Evolutionary conservation across 2,329 filamentous ascomycete species (phyloP), one percentile per base, ranked within the genome.

Genomic region (Endothia cerciana): DNA sequence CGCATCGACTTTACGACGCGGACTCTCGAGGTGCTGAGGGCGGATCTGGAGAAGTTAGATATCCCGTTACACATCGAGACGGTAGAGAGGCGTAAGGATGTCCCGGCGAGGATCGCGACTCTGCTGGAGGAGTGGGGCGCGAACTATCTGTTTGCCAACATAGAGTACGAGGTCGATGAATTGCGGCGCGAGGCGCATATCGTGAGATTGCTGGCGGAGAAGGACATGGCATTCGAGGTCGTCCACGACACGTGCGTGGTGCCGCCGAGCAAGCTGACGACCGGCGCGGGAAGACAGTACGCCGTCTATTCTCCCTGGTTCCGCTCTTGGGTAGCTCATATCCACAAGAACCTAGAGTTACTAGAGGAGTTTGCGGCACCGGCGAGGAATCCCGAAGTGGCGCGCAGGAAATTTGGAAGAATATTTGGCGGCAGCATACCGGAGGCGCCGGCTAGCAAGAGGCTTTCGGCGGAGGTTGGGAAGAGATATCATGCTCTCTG

Each of bases 121-220:
- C 79, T 94, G 49, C 86, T 91, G 74, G 79, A 86, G 38, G 80
- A 87, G 68, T 97, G 92, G 93, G 86, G 86, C 0, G 90, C 87
- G 0, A 89, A 83, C 59, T 91, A 95, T 72, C 70, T 97, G 2
- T 96, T 88, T 72, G 88, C 91, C 58, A 97, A 97, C 73, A 87
- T 93, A 65, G 93, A 97, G 75, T 97, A 97, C 72, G 94, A 97
- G 75, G 92, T 96, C 0, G 94, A 97, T 73, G 94, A 97, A 78
- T 78, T 97, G 65, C 83, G 93, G 53, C 83, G 93, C 6, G 94
- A 97, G 72, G 87, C 88, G 1, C 81, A 81, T 36, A 78, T 97
- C 72, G 83, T 92, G 0, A 83, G 80, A 36, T 76, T 82, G 49
- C 86, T 90, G 67, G 77, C 89, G 1, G 82, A 87, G 19, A 85